Evolutionary conservation across 306 rosid species (phyloP), one percentile per base, ranked within the genome.

Genomic region (Pyrus pyrifolia): DNA sequence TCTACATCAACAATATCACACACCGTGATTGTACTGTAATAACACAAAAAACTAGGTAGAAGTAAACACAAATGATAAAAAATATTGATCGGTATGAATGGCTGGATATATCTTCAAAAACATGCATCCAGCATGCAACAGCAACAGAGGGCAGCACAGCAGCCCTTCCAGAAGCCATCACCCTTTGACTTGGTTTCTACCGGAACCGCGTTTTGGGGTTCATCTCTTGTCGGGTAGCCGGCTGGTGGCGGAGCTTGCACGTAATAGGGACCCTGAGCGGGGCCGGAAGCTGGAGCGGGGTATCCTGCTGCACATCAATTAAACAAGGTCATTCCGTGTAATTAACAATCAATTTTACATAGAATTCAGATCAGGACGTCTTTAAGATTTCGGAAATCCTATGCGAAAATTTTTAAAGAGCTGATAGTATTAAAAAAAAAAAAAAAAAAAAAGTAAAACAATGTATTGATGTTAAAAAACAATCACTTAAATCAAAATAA

Each of bases 111-210:
- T 55, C 25, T 19, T 55, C 76, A 92, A 81, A 83, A 90, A 85
- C 97, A 93, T 0, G 85, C 90, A 45, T 93, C 96, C 94, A 93
- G 80, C 38, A 55, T 76, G 63, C 97, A 92, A 49, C 97, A 92
- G 74, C 97, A 92, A 63, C 96, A 92, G 51, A 90, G 1, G 15
- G 92, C 93, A 67, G 96, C 97, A 81, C 86, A 87, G 82, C 96
- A 90, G 78, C 96, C 98, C 59, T 93, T 89, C 93, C 89, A 93
- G 78, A 93, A 90, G 67, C 98, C 98, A 22, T 87, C 98, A 42
- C 98, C 98, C 83, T 75, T 89, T 8, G 94, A 86, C 76, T 83
- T 86, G 77, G 96, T 87, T 69, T 86, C 78, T 40, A 79, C 74
- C 1, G 75, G 75, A 67, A 30, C 30, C 1, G 61, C 59, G 68